Evolutionary conservation across 139 green algal species (phyloP).

Genomic region (Asterochloris erici): DNA sequence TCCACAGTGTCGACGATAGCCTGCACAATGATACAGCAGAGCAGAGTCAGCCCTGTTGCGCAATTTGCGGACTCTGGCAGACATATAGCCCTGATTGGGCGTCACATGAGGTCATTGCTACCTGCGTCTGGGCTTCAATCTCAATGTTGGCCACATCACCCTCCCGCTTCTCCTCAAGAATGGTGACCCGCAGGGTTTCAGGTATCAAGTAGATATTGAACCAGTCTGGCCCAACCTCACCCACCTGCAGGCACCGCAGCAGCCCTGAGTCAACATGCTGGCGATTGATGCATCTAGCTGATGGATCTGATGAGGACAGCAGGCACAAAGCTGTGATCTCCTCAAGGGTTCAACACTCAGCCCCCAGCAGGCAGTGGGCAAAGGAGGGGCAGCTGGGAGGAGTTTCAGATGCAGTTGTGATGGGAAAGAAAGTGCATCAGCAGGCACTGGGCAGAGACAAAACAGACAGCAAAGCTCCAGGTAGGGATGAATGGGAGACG

Average conservation of each 20-base stretch:
- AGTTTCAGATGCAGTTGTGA: too few relatives aligned
- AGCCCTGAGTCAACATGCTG: too few relatives aligned
- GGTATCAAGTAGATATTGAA: conserved; percentile 96
- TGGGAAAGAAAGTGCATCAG: too few relatives aligned
- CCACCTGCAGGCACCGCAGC: conserved; percentile 22
- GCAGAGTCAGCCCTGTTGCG: not conserved
- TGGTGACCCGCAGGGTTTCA: conserved; percentile 84
- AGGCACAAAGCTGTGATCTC: too few relatives aligned
- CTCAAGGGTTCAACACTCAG: too few relatives aligned
- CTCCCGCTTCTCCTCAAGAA: conserved; percentile 59
- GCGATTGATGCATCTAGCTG: too few relatives aligned
- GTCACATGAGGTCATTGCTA: not conserved
- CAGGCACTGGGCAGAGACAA: too few relatives aligned
- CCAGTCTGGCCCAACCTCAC: conserved; percentile 42
- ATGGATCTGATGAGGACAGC: too few relatives aligned
- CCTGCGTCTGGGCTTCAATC: conserved; percentile 87
- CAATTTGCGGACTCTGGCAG: not conserved
- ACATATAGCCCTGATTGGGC: not conserved
- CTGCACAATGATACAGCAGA: not conserved
- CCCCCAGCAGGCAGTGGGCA: too few relatives aligned
- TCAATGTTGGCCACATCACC: conserved; percentile 87
- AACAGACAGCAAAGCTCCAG: too few relatives aligned
- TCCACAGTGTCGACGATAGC: conserved; percentile 94
- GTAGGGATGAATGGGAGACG: too few relatives aligned
- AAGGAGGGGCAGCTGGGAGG: too few relatives aligned